Percentiles rank a stretch among this genome's conserved stretches.
Evolutionary conservation across 306 rosid genomes (phyloP).

Genomic region (Abrus pulchellus): DNA sequence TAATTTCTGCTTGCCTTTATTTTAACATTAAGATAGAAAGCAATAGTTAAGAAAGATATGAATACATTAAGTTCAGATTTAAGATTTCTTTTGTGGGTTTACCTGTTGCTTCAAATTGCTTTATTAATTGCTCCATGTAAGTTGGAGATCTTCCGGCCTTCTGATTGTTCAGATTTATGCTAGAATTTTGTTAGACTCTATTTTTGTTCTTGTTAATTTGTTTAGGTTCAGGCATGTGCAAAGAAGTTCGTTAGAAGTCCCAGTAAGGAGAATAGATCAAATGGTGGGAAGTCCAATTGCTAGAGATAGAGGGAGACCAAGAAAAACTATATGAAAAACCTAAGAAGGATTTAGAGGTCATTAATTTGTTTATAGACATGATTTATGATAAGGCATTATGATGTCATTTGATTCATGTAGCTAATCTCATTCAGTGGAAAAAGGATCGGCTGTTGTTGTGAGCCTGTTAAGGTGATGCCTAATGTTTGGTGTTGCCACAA

Average conservation of each 20-base stretch:
- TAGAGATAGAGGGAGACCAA: not conserved
- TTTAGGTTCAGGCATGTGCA: not conserved
- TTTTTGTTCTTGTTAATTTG: not conserved
- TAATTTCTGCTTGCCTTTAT: slow-evolving; percentile 10
- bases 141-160: not conserved
- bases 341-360: not conserved
- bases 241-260: not conserved
- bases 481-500: slow-evolving; percentile 12
- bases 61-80: slow-evolving; percentile 3
- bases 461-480: not conserved
- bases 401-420: not conserved
- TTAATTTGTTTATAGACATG: not conserved
- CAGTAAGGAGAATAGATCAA: not conserved
- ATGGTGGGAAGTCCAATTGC: not conserved
- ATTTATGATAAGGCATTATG: not conserved
- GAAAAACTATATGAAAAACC: not conserved
- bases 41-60: slow-evolving; percentile 19
- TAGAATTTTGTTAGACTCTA: slow-evolving; percentile 5
- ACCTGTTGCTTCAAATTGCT: slow-evolving; percentile 32
- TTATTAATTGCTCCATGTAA: not conserved
- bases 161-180: slow-evolving; percentile 1
- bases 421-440: not conserved
- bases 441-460: not conserved
- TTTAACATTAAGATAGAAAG: not conserved
- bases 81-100: not conserved